Evolutionary conservation across 805 yeast species (phyloP), one percentile per base, ranked within the genome.

Genomic region (Nakazawaea wyomingensis): DNA sequence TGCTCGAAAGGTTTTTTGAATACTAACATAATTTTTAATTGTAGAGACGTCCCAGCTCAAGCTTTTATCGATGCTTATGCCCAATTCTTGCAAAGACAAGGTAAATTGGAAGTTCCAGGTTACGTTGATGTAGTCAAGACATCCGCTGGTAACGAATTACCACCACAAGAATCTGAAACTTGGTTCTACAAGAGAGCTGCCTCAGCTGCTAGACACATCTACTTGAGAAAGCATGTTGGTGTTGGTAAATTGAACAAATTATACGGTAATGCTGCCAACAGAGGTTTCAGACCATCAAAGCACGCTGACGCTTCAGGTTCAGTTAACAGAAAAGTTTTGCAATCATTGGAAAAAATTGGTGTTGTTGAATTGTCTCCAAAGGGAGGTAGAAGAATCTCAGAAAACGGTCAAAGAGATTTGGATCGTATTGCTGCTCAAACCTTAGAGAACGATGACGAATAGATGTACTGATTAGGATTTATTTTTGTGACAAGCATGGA

Each of bases 161-260:
- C 99, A 72, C 99, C 99, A 72, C 98, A 91, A 79, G 98, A 93
- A 71, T 76, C 98, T 63, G 98, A 89, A 78, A 89, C 91, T 68
- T 93, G 99, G 99, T 91, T 88, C 86, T 91, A 91, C 96, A 87
- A 86, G 87, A 86, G 99, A 77, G 95, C 99, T 65, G 99, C 99
- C 66, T 91, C 99, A 50, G 89, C 90, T 72, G 99, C 99, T 68
- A 93, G 99, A 82, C 99, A 93, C 90, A 83, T 93, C 76, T 93
- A 93, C 96, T 81, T 93, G 77, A 89, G 96, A 86, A 93, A 93
- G 79, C 86, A 86, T 64, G 96, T 93, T 65, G 99, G 99, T 85
- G 95, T 91, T 63, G 99, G 99, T 81, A 86, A 86, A 70, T 83
- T 93, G 70, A 91, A 91, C 96, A 93, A 88, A 78, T 80, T 88